These are phyloP conservation scores for Arthrobotrys conoides DNA, from an alignment of 2,329 filamentous ascomycete genomes.

Conservation along the genomic window DNA sequence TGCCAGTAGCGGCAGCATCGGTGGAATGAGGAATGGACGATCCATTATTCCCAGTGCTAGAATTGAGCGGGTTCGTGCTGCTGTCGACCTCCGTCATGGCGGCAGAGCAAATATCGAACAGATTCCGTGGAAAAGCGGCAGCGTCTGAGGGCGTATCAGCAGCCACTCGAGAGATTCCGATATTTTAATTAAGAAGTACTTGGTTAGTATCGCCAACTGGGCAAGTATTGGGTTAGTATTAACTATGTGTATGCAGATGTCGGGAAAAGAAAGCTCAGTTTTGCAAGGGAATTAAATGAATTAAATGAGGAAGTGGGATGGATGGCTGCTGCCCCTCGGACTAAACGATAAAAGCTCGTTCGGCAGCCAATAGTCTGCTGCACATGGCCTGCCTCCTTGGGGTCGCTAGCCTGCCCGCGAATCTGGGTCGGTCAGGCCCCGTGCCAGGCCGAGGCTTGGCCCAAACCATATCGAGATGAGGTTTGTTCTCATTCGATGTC, in stretches of 20 bases:
- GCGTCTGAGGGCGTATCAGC: constrained; percentile 21
- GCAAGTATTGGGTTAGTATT: constrained; percentile 16
- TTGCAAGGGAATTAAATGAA: constrained; percentile 12
- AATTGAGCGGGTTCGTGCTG: constrained; percentile 13
- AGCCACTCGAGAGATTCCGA: constrained; percentile 13
- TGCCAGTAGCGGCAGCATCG: not conserved
- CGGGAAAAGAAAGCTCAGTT: constrained; percentile 20
- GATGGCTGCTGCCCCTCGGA: constrained; percentile 17
- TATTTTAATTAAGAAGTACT: not conserved
- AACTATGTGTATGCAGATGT: not conserved
- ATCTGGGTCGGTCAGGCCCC: constrained; percentile 20
- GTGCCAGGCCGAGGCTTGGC: constrained; percentile 22
- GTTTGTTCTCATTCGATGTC: not conserved
- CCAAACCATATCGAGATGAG: constrained; percentile 21
- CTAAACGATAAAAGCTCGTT: constrained; percentile 19
- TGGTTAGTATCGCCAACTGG: constrained; percentile 2
- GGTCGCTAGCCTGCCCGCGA: constrained; percentile 22
- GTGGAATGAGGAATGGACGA: constrained; percentile 42
- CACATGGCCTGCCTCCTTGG: constrained; percentile 44
- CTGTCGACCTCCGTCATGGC: constrained; percentile 53
- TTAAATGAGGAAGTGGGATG: constrained; percentile 38
- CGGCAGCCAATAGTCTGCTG: constrained; percentile 49
- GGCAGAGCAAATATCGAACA: constrained; percentile 10
- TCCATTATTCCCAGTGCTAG: constrained; percentile 23
- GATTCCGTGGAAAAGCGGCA: constrained; percentile 42